Conservation (phyloP, 345 rosid species). For the Brassica napus region Da-Ae NC_063446.1:57398501-57399000, state of each 20-base stretch:
- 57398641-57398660: conserved; percentile 55
- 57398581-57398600: background rate
- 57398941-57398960: background rate
- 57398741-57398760: background rate
- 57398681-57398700: conserved; percentile 95
- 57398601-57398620: conserved; percentile 53
- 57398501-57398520: conserved; percentile 28
- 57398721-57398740: conserved; percentile 87
- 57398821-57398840: background rate
- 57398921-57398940: background rate
- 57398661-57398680: conserved; percentile 71
- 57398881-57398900: background rate
- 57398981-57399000: conserved; percentile 82
- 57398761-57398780: background rate
- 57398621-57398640: conserved; percentile 70
- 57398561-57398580: background rate
- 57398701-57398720: conserved; percentile 91
- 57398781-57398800: background rate
- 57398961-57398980: background rate
- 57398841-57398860: background rate
- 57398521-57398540: conserved; percentile 24
- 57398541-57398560: background rate
- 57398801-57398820: background rate
- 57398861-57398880: background rate
- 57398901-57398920: background rate